Evolutionary conservation across 805 yeast species (phyloP).

Genomic region (Starmerella sirachaensis): DNA sequence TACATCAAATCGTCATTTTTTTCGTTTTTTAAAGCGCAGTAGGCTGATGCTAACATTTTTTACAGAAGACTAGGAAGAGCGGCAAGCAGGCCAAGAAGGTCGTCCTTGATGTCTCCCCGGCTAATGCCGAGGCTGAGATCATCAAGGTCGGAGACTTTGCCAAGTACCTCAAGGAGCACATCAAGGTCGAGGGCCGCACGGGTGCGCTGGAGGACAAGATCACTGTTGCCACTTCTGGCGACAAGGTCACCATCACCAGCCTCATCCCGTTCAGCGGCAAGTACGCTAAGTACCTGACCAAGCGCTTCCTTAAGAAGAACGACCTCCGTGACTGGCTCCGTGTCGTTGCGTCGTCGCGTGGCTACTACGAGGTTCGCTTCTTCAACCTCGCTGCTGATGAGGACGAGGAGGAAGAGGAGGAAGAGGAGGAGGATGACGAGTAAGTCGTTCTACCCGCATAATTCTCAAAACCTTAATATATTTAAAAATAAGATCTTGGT

Average conservation of each 20-base stretch:
- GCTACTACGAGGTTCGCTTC: conserved; percentile 96
- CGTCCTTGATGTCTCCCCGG: conserved; percentile 91
- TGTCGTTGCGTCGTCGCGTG: conserved; percentile 89
- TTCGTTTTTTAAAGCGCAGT: conserved; percentile 40
- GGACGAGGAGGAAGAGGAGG: conserved; percentile 85
- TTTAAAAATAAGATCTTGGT: conserved; percentile 2
- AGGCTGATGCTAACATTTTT: conserved; percentile 47
- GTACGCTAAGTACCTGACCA: conserved; percentile 98
- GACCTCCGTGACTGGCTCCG: conserved; percentile 99
- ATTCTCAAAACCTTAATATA: neutral
- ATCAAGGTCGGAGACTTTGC: conserved; percentile 97
- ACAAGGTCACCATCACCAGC: conserved; percentile 81
- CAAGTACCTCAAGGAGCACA: conserved; percentile 96
- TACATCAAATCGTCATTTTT: conserved; percentile 18
- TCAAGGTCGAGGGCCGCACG: conserved; percentile 92
- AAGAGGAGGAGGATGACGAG: conserved; percentile 27
- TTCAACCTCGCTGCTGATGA: conserved; percentile 97
- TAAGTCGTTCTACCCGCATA: conserved; percentile 11
- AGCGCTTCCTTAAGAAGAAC: conserved; percentile 99
- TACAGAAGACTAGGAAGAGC: conserved; percentile 42
- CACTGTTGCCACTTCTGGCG: conserved; percentile 67
- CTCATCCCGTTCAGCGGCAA: conserved; percentile 97
- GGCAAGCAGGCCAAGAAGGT: conserved; percentile 67
- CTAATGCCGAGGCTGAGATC: conserved; percentile 95
- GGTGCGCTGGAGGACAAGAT: conserved; percentile 96